Percentiles rank a stretch among this genome's conserved stretches.
phyloP scores from a whole-genome alignment of 1,284 basidiomycete species.

The Chondrostereum purpureum region DNA sequence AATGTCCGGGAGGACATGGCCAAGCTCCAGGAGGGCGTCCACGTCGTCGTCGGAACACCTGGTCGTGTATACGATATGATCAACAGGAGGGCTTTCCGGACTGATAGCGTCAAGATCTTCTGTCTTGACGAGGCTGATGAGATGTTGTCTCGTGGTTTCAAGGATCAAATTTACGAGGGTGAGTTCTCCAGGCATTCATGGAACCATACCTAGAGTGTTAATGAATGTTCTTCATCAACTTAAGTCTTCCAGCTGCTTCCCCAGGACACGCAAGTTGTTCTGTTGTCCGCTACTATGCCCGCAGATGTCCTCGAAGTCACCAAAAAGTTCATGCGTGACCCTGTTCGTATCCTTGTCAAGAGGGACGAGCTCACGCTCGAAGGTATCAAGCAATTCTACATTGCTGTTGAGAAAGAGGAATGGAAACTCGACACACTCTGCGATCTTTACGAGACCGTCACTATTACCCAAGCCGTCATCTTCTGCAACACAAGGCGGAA shows the following conservation, averaged over 20 bases:
- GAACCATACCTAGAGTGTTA: not conserved
- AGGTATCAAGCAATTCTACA: conserved; percentile 94
- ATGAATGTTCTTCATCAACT: not conserved
- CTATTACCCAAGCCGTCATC: conserved; percentile 90
- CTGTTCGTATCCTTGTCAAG: conserved; percentile 88
- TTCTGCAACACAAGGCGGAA: conserved; percentile 93
- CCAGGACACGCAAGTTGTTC: conserved; percentile 80
- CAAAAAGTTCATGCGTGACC: conserved; percentile 93
- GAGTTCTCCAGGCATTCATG: not conserved
- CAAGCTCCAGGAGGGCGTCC: conserved; percentile 82
- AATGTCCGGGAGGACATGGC: conserved; percentile 88
- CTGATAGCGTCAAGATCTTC: conserved; percentile 86
- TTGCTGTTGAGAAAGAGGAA: conserved; percentile 90
- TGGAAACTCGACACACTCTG: conserved; percentile 90
- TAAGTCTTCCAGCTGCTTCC: conserved; percentile 82
- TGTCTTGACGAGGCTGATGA: conserved; percentile 92
- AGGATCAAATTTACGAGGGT: conserved; percentile 86
- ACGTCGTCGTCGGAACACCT: conserved; percentile 85
- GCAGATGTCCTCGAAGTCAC: conserved; percentile 86
- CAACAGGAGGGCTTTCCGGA: conserved; percentile 77
- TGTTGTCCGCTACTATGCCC: conserved; percentile 88
- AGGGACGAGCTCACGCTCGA: conserved; percentile 85
- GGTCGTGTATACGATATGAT: conserved; percentile 92
- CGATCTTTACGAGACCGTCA: conserved; percentile 88
- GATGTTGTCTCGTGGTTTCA: conserved; percentile 90